These are phyloP conservation scores for Salvia sclarea DNA, from an alignment of 305 asterid species.

Conservation along the genomic window DNA sequence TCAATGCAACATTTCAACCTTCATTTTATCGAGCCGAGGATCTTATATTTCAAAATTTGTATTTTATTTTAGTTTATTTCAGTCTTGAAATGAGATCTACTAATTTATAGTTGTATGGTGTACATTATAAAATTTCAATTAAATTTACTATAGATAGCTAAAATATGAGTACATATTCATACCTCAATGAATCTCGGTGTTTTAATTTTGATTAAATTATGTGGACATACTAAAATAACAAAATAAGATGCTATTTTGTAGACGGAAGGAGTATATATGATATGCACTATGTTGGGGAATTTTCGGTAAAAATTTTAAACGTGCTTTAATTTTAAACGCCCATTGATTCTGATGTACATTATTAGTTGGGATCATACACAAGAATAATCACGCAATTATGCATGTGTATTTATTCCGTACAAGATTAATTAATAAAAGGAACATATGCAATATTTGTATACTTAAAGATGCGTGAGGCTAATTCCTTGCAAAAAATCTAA, in stretches of 20 bases:
- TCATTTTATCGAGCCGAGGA: background rate
- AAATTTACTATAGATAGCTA: no score
- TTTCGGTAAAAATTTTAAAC: background rate
- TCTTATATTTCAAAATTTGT: background rate
- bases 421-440: background rate
- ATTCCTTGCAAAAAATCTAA: background rate
- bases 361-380: background rate
- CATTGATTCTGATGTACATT: constrained; percentile 4
- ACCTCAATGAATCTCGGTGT: no score
- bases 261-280: no score
- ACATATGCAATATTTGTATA: background rate
- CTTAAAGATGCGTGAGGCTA: background rate
- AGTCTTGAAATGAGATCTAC: no score
- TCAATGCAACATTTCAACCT: no score
- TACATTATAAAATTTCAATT: background rate
- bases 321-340: background rate
- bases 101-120: background rate
- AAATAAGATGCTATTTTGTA: no score
- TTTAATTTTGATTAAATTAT: no score
- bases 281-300: background rate
- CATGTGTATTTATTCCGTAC: background rate
- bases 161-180: no score
- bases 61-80: background rate
- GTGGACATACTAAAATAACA: no score
- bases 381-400: constrained; percentile 14